Evolutionary conservation across 2,329 filamentous ascomycete genomes (phyloP).

Genomic region (Sphaerulina musiva): DNA sequence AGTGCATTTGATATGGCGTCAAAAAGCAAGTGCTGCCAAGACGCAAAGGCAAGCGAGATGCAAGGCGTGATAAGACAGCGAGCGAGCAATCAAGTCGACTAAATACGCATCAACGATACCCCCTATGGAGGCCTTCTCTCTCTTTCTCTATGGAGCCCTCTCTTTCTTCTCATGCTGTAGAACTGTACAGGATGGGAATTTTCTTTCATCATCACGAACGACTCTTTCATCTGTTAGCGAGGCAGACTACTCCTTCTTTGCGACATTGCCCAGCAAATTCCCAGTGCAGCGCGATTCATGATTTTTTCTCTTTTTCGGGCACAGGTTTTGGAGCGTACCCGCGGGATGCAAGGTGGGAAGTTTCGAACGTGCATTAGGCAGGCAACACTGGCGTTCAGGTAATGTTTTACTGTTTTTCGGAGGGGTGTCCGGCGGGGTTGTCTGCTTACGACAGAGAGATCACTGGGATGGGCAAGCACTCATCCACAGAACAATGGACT

Average conservation of each 20-base stretch:
- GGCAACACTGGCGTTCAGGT: too few relatives aligned
- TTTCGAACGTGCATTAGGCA: too few relatives aligned
- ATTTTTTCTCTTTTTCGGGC: too few relatives aligned
- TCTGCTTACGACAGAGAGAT: too few relatives aligned
- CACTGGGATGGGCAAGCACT: too few relatives aligned
- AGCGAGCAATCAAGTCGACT: not conserved
- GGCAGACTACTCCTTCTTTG: not conserved
- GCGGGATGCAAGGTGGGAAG: too few relatives aligned
- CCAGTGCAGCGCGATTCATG: too few relatives aligned
- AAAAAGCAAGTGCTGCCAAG: constrained; percentile 19
- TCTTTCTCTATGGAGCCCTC: not conserved
- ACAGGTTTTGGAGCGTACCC: too few relatives aligned
- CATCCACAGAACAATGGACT: too few relatives aligned
- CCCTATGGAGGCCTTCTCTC: constrained; percentile 1
- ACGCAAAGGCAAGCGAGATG: constrained; percentile 9
- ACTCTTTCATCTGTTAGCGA: not conserved
- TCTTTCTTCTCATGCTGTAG: constrained; percentile 5
- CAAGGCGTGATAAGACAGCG: constrained; percentile 6
- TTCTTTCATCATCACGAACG: not conserved
- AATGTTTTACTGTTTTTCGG: too few relatives aligned
- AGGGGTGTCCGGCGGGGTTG: too few relatives aligned
- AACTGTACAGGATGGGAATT: constrained; percentile 11
- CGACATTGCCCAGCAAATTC: too few relatives aligned
- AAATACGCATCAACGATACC: constrained; percentile 7
- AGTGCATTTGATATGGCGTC: constrained; percentile 15